phyloP scores from a whole-genome alignment of 805 yeast species.

The Candida corydali region DNA sequence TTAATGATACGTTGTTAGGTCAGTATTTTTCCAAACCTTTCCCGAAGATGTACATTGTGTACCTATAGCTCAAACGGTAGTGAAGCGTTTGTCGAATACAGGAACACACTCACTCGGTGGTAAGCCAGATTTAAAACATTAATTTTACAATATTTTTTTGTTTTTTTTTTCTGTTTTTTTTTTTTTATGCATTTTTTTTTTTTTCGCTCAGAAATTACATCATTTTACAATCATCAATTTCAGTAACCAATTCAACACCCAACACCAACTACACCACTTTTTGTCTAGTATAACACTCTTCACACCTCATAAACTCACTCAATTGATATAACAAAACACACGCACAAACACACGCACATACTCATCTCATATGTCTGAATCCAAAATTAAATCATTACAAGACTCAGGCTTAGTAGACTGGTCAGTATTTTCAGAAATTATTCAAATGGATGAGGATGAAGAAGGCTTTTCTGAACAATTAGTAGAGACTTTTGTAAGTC shows the following conservation, averaged over 20 bases:
- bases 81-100: too few relatives aligned
- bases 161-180: not conserved
- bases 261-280: too few relatives aligned
- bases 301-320: too few relatives aligned
- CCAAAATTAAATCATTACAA: constrained; percentile 24
- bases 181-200: not conserved
- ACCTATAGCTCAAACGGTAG: too few relatives aligned
- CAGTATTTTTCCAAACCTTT: too few relatives aligned
- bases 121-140: too few relatives aligned
- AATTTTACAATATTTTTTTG: too few relatives aligned
- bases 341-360: too few relatives aligned
- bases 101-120: too few relatives aligned
- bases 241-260: not conserved
- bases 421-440: constrained; percentile 81
- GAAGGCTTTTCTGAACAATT: constrained; percentile 81
- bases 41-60: too few relatives aligned
- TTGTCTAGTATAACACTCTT: too few relatives aligned
- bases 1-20: too few relatives aligned
- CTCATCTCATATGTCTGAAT: constrained; percentile 15
- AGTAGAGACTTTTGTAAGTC: constrained; percentile 82
- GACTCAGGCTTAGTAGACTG: constrained; percentile 75
- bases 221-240: not conserved
- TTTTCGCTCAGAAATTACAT: not conserved
- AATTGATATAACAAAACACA: not conserved
- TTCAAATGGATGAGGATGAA: constrained; percentile 95